A percentile compares a stretch with the other conserved stretches of the same genome.
Conservation (phyloP, 2,329 filamentous ascomycete species). For the Colletotrichum trifolii region DNA sequence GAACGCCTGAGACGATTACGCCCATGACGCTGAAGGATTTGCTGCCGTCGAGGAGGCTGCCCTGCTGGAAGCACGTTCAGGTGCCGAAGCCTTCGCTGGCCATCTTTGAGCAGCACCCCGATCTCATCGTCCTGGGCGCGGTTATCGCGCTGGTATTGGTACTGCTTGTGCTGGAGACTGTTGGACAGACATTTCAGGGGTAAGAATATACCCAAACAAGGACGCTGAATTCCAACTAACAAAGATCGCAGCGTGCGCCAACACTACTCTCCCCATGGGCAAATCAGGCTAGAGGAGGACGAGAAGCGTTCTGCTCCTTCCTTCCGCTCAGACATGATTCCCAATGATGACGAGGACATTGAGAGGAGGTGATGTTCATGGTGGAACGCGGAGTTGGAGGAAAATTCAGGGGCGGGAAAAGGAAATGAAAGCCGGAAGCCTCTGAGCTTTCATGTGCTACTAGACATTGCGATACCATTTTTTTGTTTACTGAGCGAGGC, state of each 20-base stretch:
- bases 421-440: background rate
- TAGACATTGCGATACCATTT: conserved; percentile 31
- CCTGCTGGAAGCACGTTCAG: conserved; percentile 28
- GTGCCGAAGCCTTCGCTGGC: background rate
- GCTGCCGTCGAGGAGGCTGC: conserved; percentile 13
- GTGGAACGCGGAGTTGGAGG: background rate
- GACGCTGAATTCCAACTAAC: background rate
- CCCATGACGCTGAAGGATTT: conserved; percentile 26
- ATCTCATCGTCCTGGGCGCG: conserved; percentile 32
- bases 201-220: background rate
- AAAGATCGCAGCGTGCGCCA: conserved; percentile 14
- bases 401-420: background rate
- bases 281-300: conserved; percentile 24
- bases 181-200: conserved; percentile 33
- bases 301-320: conserved; percentile 24
- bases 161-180: conserved; percentile 29
- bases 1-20: conserved; percentile 26
- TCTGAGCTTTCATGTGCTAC: conserved; percentile 23
- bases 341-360: conserved; percentile 5
- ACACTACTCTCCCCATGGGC: conserved; percentile 25
- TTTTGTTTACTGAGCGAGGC: conserved; percentile 25
- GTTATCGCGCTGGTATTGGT: conserved; percentile 26
- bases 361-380: conserved; percentile 5
- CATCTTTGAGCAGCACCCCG: conserved; percentile 32
- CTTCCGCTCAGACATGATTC: conserved; percentile 19